Evolutionary conservation across 352 stramenopile genomes (phyloP), one percentile per base, ranked within the genome.

Genomic region (Globisporangium radiosum): DNA sequence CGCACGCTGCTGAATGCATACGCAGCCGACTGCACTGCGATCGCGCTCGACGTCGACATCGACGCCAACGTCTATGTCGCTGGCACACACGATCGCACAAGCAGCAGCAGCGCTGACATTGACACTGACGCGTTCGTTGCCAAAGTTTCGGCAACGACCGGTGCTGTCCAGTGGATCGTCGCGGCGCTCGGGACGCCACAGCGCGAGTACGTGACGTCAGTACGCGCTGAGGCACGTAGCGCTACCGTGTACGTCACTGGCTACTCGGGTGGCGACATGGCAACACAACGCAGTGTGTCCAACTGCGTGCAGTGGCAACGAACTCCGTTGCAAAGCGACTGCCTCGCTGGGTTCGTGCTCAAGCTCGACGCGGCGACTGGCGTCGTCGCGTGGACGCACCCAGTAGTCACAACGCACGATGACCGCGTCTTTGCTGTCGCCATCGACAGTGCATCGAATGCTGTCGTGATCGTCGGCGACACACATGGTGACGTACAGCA

Each of bases 341-440:
- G 56, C 47, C 17, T 60, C n/a, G 61, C 59, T 36, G 65, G 65
- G 7, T 59, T 71, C 33, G 61, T 71, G 7, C 44, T 68, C 14
- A 62, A 58, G 13, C 50, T 71, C 17, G 42, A 65, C 13, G 33
- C 47, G 4, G 42, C 8, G 2, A 52, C 44, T 25, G 59, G 63
- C n/a, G 44, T 61, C 0, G 5, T 54, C 4, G n/a, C 5, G 36
- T 72, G 65, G 65, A 38, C 52, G 7, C 54, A 61, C 7, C 33
- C 11, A 2, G 45, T 72, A 2, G n/a, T 19, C 9, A 59, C 48
- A 2, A 10, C 36, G 13, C 43, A 11, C 14, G 38, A 15, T 13
- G 59, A 69, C 11, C 64, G 65, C 10, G 68, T 75, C 39, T 72
- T 71, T 37, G 53, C 62, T 38, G 17, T 78, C 4, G 57, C 57